Percentiles rank a stretch among this genome's conserved stretches.
These are phyloP conservation scores for Paramyrothecium roridum DNA, from an alignment of 2,329 filamentous ascomycete species.

Conservation along the genomic window DNA sequence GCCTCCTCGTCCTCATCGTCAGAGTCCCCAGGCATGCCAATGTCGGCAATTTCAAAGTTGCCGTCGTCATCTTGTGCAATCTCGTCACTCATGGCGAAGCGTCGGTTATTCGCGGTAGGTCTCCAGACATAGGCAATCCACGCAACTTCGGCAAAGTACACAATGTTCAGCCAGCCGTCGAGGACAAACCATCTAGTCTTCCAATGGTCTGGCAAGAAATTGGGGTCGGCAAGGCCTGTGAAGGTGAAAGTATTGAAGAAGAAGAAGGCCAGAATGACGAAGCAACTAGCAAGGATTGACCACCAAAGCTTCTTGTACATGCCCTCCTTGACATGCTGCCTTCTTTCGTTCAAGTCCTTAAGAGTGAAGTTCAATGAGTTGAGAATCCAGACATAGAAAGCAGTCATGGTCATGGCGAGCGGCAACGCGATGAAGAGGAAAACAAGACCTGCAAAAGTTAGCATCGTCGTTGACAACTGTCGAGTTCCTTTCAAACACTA, in stretches of 20 bases:
- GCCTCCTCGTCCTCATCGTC: constrained; percentile 54
- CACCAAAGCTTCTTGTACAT: constrained; percentile 99
- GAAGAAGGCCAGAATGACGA: constrained; percentile 97
- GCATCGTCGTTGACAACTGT: constrained; percentile 8
- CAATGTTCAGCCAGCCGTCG: constrained; percentile 94
- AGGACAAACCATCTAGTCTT: constrained; percentile 96
- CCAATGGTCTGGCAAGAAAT: constrained; percentile 96
- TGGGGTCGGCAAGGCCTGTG: constrained; percentile 76
- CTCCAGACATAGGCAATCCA: constrained; percentile 96
- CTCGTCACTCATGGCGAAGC: constrained; percentile 99
- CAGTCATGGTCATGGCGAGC: constrained; percentile 85
- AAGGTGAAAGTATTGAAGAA: constrained; percentile 98
- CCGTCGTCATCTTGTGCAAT: constrained; percentile 98
- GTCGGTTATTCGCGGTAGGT: constrained; percentile 91
- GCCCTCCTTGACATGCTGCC: constrained; percentile 85
- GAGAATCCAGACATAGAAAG: constrained; percentile 98
- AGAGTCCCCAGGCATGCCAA: constrained; percentile 70
- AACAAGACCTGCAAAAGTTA: constrained; percentile 61
- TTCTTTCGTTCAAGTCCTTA: constrained; percentile 91
- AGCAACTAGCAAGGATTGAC: constrained; percentile 87
- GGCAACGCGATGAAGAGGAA: constrained; percentile 92
- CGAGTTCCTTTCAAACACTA: constrained; percentile 22
- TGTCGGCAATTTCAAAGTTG: constrained; percentile 87
- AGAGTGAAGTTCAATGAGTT: constrained; percentile 93
- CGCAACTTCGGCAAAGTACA: constrained; percentile 89